A percentile compares a stretch with the other conserved stretches of the same genome.
These are phyloP conservation scores for Canavalia ensiformis DNA, from an alignment of 306 rosid species.

Conservation along the genomic window DNA sequence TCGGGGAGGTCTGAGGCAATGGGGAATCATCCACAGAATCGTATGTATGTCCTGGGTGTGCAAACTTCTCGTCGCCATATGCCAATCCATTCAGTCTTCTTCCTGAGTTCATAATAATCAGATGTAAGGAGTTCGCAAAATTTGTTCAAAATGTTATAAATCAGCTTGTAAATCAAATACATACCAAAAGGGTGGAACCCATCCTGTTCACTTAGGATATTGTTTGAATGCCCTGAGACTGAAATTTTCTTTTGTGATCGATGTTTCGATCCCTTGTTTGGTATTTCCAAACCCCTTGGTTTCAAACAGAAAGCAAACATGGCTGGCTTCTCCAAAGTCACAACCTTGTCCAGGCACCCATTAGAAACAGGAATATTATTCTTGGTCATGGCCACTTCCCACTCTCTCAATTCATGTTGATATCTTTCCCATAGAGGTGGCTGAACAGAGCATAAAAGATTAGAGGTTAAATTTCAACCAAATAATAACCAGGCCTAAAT, in stretches of 20 bases:
- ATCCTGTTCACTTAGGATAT: constrained; percentile 63
- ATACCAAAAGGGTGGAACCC: constrained; percentile 69
- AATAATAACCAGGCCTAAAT: not conserved
- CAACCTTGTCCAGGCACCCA: constrained; percentile 63
- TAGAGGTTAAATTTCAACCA: not conserved
- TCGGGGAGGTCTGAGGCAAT: constrained; percentile 60
- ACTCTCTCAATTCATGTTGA: constrained; percentile 72
- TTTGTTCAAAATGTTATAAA: not conserved
- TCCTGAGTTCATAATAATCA: constrained; percentile 58
- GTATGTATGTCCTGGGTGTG: constrained; percentile 59
- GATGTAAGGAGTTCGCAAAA: not conserved
- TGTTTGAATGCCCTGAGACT: constrained; percentile 62
- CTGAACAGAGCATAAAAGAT: constrained; percentile 52
- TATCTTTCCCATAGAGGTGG: constrained; percentile 77
- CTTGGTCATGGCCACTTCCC: constrained; percentile 73
- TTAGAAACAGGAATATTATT: constrained; percentile 49
- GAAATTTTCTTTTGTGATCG: constrained; percentile 73
- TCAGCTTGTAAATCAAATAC: constrained; percentile 24
- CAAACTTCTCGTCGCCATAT: constrained; percentile 64
- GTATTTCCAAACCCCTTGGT: constrained; percentile 82
- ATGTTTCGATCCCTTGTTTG: constrained; percentile 76
- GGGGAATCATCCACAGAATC: constrained; percentile 78
- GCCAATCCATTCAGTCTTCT: constrained; percentile 70
- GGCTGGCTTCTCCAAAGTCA: constrained; percentile 74
- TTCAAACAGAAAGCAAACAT: constrained; percentile 88